phyloP scores from a whole-genome alignment of 306 rosid species.

The Luffa acutangula region DNA sequence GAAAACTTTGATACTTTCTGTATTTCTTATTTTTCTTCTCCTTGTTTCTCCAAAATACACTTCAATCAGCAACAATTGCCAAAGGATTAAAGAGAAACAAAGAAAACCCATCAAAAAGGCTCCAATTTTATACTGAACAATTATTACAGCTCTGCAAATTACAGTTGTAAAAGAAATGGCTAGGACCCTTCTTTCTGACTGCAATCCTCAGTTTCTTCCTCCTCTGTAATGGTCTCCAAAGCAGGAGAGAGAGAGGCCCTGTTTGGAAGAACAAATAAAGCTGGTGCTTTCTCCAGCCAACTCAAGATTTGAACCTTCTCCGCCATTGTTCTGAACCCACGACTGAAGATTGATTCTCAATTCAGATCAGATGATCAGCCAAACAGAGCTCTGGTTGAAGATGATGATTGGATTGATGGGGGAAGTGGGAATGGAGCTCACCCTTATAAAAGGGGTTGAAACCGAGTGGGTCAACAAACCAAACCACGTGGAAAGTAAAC shows the following conservation, averaged over 20 bases:
- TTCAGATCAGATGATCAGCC: neutral
- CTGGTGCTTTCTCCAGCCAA: conserved; percentile 2
- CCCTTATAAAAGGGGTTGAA: neutral
- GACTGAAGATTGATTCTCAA: neutral
- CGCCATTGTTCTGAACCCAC: neutral
- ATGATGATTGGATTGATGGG: neutral
- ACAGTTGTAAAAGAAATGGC: neutral
- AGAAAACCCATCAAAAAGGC: neutral
- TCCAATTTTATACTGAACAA: neutral
- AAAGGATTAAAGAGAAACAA: neutral
- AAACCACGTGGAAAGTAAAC: neutral
- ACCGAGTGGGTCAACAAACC: neutral
- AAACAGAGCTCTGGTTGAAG: neutral
- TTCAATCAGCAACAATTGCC: neutral
- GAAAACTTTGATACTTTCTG: neutral
- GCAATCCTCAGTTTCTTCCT: conserved; percentile 10
- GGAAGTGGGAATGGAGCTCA: neutral
- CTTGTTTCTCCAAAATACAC: neutral
- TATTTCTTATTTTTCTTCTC: neutral
- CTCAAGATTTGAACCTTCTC: neutral
- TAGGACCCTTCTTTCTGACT: neutral
- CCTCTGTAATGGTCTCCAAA: conserved; percentile 49
- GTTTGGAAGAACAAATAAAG: conserved; percentile 32
- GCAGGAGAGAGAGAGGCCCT: conserved; percentile 45
- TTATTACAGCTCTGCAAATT: neutral